Evolutionary conservation across 768 basidiomycete genomes (phyloP).

Genomic region (Termitomyces heimii): DNA sequence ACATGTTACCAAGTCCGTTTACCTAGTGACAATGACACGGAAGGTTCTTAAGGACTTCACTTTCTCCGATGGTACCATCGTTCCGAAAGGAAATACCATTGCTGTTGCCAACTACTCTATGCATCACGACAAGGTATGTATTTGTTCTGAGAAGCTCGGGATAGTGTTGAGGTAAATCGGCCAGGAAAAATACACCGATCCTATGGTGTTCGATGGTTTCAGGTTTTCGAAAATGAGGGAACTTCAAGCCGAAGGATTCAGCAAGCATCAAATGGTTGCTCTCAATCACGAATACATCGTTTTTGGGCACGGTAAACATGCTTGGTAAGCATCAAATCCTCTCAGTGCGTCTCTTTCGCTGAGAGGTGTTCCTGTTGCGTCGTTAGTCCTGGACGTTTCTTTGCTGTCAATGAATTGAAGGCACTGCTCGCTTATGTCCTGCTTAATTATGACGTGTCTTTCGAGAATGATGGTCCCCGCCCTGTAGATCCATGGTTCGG

Average conservation of each 20-base stretch:
- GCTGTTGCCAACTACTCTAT: slow-evolving; percentile 20
- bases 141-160: neutral
- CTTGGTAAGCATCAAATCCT: slow-evolving; percentile 8
- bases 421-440: slow-evolving; percentile 32
- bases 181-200: slow-evolving; percentile 12
- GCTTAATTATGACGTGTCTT: slow-evolving; percentile 33
- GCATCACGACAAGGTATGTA: slow-evolving; percentile 22
- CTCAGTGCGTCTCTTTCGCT: neutral
- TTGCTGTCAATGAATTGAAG: slow-evolving; percentile 39
- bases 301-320: slow-evolving; percentile 24
- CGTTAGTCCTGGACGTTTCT: slow-evolving; percentile 37
- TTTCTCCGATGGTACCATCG: slow-evolving; percentile 35
- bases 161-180: neutral
- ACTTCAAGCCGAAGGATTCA: slow-evolving; percentile 13
- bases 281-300: slow-evolving; percentile 17
- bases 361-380: neutral
- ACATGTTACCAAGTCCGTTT: neutral
- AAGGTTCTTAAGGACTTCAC: slow-evolving; percentile 30
- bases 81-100: slow-evolving; percentile 31
- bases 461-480: slow-evolving; percentile 19
- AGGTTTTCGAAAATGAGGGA: slow-evolving; percentile 27
- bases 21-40: slow-evolving; percentile 19
- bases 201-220: slow-evolving; percentile 31
- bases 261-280: slow-evolving; percentile 23
- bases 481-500: slow-evolving; percentile 11